Base-by-base conservation (phyloP, 1,284 basidiomycete species). In the Ustilago loliicola region DNA sequence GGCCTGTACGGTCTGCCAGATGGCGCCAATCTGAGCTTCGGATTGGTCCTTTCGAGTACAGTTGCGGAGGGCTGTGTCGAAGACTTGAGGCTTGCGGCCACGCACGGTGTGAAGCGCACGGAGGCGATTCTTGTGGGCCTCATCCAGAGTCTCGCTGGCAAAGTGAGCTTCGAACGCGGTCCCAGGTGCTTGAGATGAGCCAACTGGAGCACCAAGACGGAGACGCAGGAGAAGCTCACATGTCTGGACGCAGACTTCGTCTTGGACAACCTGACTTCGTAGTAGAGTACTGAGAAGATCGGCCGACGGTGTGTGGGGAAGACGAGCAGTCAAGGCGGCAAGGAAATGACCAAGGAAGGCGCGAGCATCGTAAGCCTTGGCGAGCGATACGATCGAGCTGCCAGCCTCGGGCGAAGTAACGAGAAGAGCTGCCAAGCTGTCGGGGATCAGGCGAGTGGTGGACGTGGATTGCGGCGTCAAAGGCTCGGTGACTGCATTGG, bases 1-100 rank as follows among this genome's bases (percentile, higher is more conserved):
- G 0, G 80, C 77, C 58, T 77, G 65, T 4, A 83, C 56, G 1
- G 65, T 66, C 45, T 72, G 61, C 83, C 80, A 81, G 50, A 81
- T 58, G 17, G 72, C 60, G 17, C 63, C 55, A 13, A 74, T 61
- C 57, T 66, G 61, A 3, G 57, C 66, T 42, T 71, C 70, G 19
- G 74, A 72, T 7, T 72, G 66, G 23, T 66, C 59, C 38, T 68
- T 70, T 45, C 62, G 52, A 7, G 66, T 71, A 52, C 70, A 66
- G 27, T 56, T 65, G 42, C 63, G 61, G 25, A 83, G 56, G 34
- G 80, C 83, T 1, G 54, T 42, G 30, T 82, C 83, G n/a, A 82
- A 79, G 17, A 67, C 50, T 4, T 71, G 56, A 29, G 80, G 66
- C 27, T 53, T 61, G 42, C 77, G 75, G 63, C 71, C 67, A 6